Percentiles rank a stretch among this genome's conserved stretches.
phyloP scores from a whole-genome alignment of 768 basidiomycete genomes.

The Suillus alpinus region DNA sequence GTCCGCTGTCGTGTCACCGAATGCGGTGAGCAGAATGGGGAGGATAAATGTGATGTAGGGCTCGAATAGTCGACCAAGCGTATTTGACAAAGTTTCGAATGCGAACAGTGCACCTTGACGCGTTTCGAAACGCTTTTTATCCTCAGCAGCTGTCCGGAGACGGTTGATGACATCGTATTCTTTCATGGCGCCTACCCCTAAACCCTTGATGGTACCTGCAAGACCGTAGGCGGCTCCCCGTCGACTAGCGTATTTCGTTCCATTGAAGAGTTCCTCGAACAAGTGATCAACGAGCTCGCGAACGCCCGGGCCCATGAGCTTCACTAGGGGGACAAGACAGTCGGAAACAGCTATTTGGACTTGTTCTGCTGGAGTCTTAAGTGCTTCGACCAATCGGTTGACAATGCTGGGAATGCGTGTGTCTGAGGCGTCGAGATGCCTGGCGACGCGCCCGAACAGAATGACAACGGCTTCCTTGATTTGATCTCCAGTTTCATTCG shows the following conservation, averaged over 20 bases:
- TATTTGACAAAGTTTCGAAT: slow-evolving; percentile 85
- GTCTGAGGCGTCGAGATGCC: slow-evolving; percentile 80
- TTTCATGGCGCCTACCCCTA: slow-evolving; percentile 82
- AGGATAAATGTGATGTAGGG: slow-evolving; percentile 86
- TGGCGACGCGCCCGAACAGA: slow-evolving; percentile 87
- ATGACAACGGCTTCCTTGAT: slow-evolving; percentile 96
- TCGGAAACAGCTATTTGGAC: slow-evolving; percentile 97
- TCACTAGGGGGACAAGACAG: slow-evolving; percentile 85
- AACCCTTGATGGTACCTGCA: slow-evolving; percentile 90
- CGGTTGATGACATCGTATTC: slow-evolving; percentile 76
- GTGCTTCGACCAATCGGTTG: slow-evolving; percentile 79
- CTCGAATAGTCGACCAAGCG: slow-evolving; percentile 88
- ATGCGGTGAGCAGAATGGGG: slow-evolving; percentile 76
- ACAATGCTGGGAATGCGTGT: slow-evolving; percentile 77
- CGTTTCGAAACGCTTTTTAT: slow-evolving; percentile 84
- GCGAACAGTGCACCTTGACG: slow-evolving; percentile 95
- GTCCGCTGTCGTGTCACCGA: slow-evolving; percentile 85
- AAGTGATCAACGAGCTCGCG: slow-evolving; percentile 70
- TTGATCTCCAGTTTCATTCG: slow-evolving; percentile 75
- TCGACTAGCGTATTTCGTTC: slow-evolving; percentile 86
- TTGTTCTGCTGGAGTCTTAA: slow-evolving; percentile 93
- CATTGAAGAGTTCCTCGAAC: slow-evolving; percentile 72
- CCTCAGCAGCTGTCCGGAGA: slow-evolving; percentile 73
- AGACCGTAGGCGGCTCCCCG: slow-evolving; percentile 97
- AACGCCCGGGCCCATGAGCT: slow-evolving; percentile 50